Conservation (phyloP, 257 asterid species). For the Jasminum sambac region DNA sequence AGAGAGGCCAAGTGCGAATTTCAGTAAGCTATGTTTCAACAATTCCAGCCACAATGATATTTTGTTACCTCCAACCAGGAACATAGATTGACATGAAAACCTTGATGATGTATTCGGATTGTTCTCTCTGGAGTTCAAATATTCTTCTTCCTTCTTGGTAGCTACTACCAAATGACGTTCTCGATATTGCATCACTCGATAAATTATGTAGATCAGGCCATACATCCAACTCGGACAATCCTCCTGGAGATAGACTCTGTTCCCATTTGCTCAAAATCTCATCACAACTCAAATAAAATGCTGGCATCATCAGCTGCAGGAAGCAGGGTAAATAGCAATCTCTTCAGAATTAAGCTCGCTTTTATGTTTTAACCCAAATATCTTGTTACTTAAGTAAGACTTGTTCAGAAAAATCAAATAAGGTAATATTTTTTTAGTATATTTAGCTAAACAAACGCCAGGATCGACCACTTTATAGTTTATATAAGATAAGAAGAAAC, state of each 20-base stretch:
- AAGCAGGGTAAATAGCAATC: background rate
- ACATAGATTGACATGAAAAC: slow-evolving; percentile 30
- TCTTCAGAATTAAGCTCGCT: background rate
- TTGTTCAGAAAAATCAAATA: background rate
- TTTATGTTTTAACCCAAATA: background rate
- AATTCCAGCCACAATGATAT: background rate
- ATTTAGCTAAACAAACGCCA: background rate
- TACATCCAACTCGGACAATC: slow-evolving; percentile 47
- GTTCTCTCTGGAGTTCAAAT: slow-evolving; percentile 50
- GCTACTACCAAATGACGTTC: slow-evolving; percentile 65
- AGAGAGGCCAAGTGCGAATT: background rate
- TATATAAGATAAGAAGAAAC: background rate
- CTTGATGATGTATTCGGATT: slow-evolving; percentile 22
- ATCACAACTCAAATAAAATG: slow-evolving; percentile 39
- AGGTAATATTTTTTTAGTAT: background rate
- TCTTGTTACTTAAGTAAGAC: background rate
- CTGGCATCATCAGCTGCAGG: slow-evolving; percentile 52
- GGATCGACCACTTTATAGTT: background rate
- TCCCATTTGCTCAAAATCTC: slow-evolving; percentile 53
- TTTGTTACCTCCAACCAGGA: slow-evolving; percentile 48
- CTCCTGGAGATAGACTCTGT: slow-evolving; percentile 24
- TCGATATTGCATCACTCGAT: slow-evolving; percentile 46
- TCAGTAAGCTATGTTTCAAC: background rate
- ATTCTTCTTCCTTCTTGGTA: slow-evolving; percentile 47
- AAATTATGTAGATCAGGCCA: slow-evolving; percentile 47